A percentile compares a stretch with the other conserved stretches of the same genome.
Conservation (phyloP, 1,139 yeast genomes). For the Protomyces inouyei region DNA sequence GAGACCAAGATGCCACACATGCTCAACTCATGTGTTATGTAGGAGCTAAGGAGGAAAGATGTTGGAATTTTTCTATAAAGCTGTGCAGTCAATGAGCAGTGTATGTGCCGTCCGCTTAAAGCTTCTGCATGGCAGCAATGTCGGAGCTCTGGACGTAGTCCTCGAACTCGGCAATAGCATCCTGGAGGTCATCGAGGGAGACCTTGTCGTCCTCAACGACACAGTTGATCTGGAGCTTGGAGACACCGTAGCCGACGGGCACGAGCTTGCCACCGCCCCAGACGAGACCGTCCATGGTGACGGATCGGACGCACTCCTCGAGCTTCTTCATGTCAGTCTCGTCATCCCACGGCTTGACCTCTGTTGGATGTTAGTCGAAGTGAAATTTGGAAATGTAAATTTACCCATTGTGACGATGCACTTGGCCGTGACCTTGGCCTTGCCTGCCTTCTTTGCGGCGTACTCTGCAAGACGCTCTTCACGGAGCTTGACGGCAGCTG, state of each 20-base stretch:
- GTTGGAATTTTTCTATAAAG: neutral
- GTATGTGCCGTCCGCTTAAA: neutral
- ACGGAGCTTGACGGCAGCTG: constrained; percentile 93
- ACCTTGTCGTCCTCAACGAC: constrained; percentile 97
- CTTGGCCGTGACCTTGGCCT: constrained; percentile 98
- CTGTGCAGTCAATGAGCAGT: neutral
- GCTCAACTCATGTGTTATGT: neutral
- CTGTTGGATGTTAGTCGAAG: neutral
- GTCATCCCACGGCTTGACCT: constrained; percentile 99
- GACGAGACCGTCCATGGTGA: constrained; percentile 84
- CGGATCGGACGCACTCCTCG: constrained; percentile 75
- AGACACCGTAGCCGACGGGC: constrained; percentile 99
- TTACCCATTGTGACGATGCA: constrained; percentile 79
- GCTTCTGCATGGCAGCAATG: constrained; percentile 28
- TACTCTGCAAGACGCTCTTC: constrained; percentile 96
- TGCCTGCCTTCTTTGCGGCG: constrained; percentile 94
- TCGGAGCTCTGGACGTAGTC: constrained; percentile 77
- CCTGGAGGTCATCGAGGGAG: constrained; percentile 85
- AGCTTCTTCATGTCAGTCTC: constrained; percentile 91
- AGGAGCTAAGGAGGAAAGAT: neutral
- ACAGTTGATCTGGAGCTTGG: constrained; percentile 97
- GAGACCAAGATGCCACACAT: constrained; percentile 37
- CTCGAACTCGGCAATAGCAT: constrained; percentile 73
- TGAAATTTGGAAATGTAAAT: neutral
- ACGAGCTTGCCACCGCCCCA: constrained; percentile 99